Evolutionary conservation across 2,329 filamentous ascomycete genomes (phyloP), one percentile per base, ranked within the genome.

Genomic region (Scleromitrula shiraiana): DNA sequence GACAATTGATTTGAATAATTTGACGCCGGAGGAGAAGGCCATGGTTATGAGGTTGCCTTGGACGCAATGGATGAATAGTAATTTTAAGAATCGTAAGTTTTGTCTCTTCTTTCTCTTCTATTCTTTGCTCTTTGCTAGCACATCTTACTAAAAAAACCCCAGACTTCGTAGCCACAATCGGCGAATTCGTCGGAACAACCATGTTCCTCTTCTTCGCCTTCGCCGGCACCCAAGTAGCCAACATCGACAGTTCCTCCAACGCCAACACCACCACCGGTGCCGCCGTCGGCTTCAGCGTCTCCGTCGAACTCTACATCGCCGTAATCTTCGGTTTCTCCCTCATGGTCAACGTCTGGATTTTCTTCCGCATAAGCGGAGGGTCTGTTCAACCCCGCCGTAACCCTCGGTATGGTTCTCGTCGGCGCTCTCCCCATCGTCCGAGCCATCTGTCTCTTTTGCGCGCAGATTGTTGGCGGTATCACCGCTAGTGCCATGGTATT

Each of bases 311-410:
- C 9, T 70, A 67, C 53, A 57, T 57, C 32, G 46, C 56, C 9
- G 32, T 64, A 4, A 59, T 58, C 7, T 66, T 65, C 35, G 65
- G 64, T 8, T n/a, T 60, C 51, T 59, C 51, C 3, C 63, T 77
- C 41, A 70, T 70, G 22, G 73, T 74, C 51, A 77, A 77, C 53
- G 72, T 72, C 3, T 77, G 75, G 74, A 68, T 75, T 3, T 77
- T 77, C 59, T 77, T 70, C n/a, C n/a, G n/a, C n/a, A n/a, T n/a
- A n/a, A n/a, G n/a, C n/a, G n/a, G 73, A 73, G 15, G 73, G 72
- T 4, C 62, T 75, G n/a, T 76, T 76, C 59, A 77, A 76, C 46
- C 73, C 73, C 1, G 67, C 67, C 23, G 70, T 50, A 12, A 67
- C 67, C 1, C 51, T 69, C 4, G 67, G 60, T 10, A 62, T 69